These are phyloP conservation scores for Melaleuca alternifolia DNA, from an alignment of 345 rosid genomes.

Conservation along the genomic window DNA sequence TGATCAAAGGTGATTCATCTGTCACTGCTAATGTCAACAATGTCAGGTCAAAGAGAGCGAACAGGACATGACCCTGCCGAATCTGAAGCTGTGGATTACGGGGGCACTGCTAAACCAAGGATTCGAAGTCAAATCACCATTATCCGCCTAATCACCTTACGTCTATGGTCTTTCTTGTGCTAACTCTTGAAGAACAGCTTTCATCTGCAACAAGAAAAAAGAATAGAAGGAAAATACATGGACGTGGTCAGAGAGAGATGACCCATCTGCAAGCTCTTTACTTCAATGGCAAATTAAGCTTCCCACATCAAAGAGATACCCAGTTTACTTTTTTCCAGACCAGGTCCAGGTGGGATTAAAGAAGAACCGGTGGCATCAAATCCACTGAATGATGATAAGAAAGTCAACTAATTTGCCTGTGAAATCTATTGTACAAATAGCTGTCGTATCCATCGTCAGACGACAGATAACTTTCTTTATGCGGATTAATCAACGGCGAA, in stretches of 20 bases:
- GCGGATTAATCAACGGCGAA: too few relatives aligned
- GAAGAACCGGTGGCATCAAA: not conserved
- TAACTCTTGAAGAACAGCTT: not conserved
- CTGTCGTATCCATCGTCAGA: too few relatives aligned
- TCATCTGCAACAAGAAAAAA: not conserved
- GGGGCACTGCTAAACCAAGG: constrained; percentile 76
- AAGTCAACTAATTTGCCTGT: not conserved
- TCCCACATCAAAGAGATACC: not conserved
- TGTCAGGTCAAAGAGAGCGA: constrained; percentile 39
- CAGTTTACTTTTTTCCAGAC: not conserved
- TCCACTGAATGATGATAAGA: not conserved
- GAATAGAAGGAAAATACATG: not conserved
- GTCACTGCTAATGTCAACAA: not conserved
- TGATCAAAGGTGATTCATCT: too few relatives aligned
- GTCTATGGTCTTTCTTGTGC: not conserved
- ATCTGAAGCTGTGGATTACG: constrained; percentile 60
- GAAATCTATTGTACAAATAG: not conserved
- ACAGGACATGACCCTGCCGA: constrained; percentile 42
- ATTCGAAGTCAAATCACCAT: constrained; percentile 25
- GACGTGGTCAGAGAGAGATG: not conserved
- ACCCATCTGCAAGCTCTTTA: not conserved
- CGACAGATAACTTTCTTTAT: too few relatives aligned
- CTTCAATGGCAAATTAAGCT: not conserved
- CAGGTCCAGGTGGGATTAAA: not conserved
- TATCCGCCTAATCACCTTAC: not conserved